Evolutionary conservation across 768 basidiomycete genomes (phyloP).

Genomic region (Paxillus involutus): DNA sequence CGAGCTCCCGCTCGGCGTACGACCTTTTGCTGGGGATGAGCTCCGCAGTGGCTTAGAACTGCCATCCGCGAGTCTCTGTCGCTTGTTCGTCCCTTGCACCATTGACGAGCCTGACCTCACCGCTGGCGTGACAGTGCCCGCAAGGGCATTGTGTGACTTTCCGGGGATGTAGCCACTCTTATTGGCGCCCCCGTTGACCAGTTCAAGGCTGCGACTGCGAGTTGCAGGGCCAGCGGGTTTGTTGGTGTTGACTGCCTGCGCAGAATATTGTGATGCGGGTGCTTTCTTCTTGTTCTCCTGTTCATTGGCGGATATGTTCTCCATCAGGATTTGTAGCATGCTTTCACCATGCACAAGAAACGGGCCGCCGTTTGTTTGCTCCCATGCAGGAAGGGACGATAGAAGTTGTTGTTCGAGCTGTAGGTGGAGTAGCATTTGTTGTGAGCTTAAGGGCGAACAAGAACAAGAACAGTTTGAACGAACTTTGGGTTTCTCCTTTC

Average conservation of each 20-base stretch:
- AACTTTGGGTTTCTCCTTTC: slow-evolving; percentile 91
- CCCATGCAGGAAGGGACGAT: slow-evolving; percentile 80
- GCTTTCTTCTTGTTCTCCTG: slow-evolving; percentile 77
- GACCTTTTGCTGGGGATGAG: slow-evolving; percentile 28
- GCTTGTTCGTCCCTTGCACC: slow-evolving; percentile 57
- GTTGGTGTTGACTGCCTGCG: slow-evolving; percentile 25
- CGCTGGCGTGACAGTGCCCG: slow-evolving; percentile 56
- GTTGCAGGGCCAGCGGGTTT: slow-evolving; percentile 17
- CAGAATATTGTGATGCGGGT: slow-evolving; percentile 34
- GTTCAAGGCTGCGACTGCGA: slow-evolving; percentile 30
- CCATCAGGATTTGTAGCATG: slow-evolving; percentile 76
- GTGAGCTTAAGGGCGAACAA: not conserved
- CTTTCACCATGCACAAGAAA: slow-evolving; percentile 87
- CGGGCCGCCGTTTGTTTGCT: slow-evolving; percentile 64
- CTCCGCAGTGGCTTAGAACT: slow-evolving; percentile 17
- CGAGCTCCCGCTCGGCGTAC: slow-evolving; percentile 23
- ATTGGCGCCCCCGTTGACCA: slow-evolving; percentile 8
- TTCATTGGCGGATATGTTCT: slow-evolving; percentile 65
- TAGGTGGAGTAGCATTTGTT: slow-evolving; percentile 39
- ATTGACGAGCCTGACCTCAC: slow-evolving; percentile 45
- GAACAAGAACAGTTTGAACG: slow-evolving; percentile 1
- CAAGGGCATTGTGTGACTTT: slow-evolving; percentile 25
- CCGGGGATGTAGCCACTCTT: slow-evolving; percentile 30
- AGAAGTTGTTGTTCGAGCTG: slow-evolving; percentile 91
- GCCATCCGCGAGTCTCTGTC: slow-evolving; percentile 54